phyloP scores from a whole-genome alignment of 1,284 basidiomycete genomes.

The Kwoniella shivajii region DNA sequence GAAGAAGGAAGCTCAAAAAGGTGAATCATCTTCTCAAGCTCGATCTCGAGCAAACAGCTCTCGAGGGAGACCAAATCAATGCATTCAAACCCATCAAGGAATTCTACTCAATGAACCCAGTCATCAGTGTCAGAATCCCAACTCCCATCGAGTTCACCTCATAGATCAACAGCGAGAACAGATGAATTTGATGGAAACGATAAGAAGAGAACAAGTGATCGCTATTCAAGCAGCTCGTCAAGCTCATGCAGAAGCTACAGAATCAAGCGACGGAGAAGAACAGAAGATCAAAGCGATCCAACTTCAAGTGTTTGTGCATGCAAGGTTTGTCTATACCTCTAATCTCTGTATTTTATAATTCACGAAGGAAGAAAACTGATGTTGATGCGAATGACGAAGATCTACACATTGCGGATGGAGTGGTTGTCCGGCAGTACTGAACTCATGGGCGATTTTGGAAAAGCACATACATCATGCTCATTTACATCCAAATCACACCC shows the following conservation, averaged over 20 bases:
- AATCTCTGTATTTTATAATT: background rate
- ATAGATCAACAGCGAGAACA: no score
- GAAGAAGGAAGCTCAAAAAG: constrained; percentile 1
- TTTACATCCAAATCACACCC: constrained; percentile 16
- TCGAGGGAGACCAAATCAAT: background rate
- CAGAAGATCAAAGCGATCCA: constrained; percentile 31
- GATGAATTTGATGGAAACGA: constrained; percentile 2
- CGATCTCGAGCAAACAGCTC: background rate
- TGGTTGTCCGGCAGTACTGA: constrained; percentile 33
- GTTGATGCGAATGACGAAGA: constrained; percentile 10
- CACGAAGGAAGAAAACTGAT: background rate
- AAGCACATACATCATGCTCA: constrained; percentile 40
- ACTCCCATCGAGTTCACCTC: background rate
- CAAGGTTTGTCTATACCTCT: constrained; percentile 23
- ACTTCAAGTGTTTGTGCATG: constrained; percentile 42
- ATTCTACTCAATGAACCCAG: background rate
- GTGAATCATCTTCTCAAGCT: background rate
- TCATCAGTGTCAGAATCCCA: background rate
- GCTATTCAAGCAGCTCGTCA: constrained; percentile 23
- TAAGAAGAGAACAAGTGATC: constrained; percentile 18
- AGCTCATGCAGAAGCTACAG: constrained; percentile 8
- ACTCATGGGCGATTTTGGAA: constrained; percentile 41
- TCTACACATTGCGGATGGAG: constrained; percentile 34
- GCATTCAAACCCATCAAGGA: background rate
- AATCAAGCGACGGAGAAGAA: constrained; percentile 7